Evolutionary conservation across 768 basidiomycete genomes (phyloP), one percentile per base, ranked within the genome.

Genomic region (Auricularia heimuer): DNA sequence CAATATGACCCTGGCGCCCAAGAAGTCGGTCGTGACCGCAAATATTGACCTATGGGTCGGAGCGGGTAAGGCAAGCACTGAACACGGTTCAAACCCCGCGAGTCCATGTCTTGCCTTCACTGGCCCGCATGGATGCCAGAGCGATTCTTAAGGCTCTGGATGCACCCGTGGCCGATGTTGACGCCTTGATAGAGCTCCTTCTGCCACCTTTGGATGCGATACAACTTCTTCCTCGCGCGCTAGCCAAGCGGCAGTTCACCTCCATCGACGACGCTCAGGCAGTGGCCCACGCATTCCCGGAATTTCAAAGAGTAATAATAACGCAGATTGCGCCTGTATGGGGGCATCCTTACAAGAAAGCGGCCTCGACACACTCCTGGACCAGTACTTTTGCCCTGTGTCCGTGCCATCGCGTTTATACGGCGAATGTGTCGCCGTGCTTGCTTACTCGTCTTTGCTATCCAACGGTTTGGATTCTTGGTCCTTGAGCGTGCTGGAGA

Each of bases 331-430:
- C 85, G 3, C 90, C 90, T 0, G 81, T 83, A 39, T 96, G 92
- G 91, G 81, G 45, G 69, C 76, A 1, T 65, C 72, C 3, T 77
- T 94, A 47, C 72, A 75, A n/a, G 81, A 86, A 65, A 74, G 83
- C 42, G 72, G 80, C 29, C 75, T 77, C 11, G 74, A 74, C 12
- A 62, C 72, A 2, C 73, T 92, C 18, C 68, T 85, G 1, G 80
- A 85, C 47, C 85, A 87, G 66, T 92, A 86, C 73, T 93, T 94
- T 70, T 85, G 84, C 70, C 92, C 92, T 4, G 82, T 86, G 70
- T 80, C 77, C 14, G 84, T 81, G 68, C 76, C 85, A 1, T 78
- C 78, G 8, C 66, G 78, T 8, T 71, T 76, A 4, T 82, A 87
- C 0, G 83, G 83, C 29, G 75, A 83, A 47, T 56, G 44, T 36